Evolutionary conservation across 768 basidiomycete genomes (phyloP).

Genomic region (Lepiota subincarnata): DNA sequence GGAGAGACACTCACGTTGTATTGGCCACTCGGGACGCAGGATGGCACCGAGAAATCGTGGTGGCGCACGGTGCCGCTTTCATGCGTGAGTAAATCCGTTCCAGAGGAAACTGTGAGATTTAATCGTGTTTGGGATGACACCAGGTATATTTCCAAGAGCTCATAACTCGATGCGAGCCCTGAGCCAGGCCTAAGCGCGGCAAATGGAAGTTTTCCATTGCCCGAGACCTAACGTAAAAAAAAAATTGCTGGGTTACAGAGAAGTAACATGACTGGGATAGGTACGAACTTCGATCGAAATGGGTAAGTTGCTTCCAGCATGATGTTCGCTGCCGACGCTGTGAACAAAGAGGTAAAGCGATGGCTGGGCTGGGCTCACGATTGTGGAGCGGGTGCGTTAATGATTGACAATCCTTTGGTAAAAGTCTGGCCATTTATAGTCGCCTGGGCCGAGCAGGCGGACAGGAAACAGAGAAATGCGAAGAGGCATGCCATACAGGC

Average conservation of each 20-base stretch:
- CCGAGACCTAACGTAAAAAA: constrained; percentile 30
- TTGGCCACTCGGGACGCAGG: constrained; percentile 33
- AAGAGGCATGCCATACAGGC: background rate
- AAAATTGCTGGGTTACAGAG: background rate
- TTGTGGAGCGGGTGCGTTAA: constrained; percentile 27
- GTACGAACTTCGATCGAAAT: constrained; percentile 26
- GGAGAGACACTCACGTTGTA: constrained; percentile 35
- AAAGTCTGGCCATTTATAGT: constrained; percentile 27
- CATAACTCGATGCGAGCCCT: constrained; percentile 30
- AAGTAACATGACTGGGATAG: background rate
- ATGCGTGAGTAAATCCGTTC: constrained; percentile 29
- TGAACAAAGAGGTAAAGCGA: background rate
- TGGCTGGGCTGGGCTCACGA: constrained; percentile 20
- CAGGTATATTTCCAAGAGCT: constrained; percentile 38
- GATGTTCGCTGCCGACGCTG: constrained; percentile 20
- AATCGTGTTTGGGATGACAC: constrained; percentile 33
- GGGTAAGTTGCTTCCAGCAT: constrained; percentile 21
- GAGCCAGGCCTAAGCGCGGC: constrained; percentile 31
- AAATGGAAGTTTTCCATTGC: constrained; percentile 38
- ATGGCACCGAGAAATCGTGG: constrained; percentile 34
- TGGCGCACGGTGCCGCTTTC: constrained; percentile 40
- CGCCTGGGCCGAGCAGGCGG: constrained; percentile 18
- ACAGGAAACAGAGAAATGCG: constrained; percentile 12
- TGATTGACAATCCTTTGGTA: constrained; percentile 34
- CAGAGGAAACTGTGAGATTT: constrained; percentile 37